These are phyloP conservation scores for Leishmania mexicana DNA, from an alignment of 208 protist genomes.

Conservation along the genomic window DNA sequence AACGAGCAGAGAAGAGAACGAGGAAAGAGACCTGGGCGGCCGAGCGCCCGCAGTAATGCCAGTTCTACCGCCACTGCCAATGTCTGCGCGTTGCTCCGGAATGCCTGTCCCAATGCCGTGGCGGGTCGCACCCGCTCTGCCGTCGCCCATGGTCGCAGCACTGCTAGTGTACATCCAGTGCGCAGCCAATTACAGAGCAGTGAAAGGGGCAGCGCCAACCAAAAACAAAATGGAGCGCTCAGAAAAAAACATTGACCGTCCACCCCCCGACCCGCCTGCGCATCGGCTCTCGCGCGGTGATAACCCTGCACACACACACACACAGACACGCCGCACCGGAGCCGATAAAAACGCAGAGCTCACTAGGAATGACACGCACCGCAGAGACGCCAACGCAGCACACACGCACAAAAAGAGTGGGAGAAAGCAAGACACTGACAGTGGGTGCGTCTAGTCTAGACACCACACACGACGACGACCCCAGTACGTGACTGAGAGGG, in stretches of 20 bases:
- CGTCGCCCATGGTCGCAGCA: background rate
- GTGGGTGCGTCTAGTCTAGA: background rate
- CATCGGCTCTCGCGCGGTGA: background rate
- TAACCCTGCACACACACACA: background rate
- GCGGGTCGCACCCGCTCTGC: background rate
- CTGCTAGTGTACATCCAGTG: background rate
- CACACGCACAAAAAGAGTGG: background rate
- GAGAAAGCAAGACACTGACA: background rate
- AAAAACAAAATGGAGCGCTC: background rate
- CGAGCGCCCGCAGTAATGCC: background rate
- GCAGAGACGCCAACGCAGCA: background rate
- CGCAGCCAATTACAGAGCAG: background rate
- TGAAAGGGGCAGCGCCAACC: background rate
- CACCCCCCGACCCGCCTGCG: background rate
- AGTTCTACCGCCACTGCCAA: background rate
- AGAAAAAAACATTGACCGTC: background rate
- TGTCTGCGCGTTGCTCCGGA: background rate
- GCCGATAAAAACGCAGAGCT: background rate
- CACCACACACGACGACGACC: background rate
- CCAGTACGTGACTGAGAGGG: background rate
- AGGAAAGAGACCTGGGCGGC: background rate
- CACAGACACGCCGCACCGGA: background rate
- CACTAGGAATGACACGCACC: background rate
- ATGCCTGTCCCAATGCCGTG: background rate
- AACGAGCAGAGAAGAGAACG: constrained; percentile 1